phyloP scores from a whole-genome alignment of 176 grass and related monocot genomes.

The Dactylis glomerata region DNA sequence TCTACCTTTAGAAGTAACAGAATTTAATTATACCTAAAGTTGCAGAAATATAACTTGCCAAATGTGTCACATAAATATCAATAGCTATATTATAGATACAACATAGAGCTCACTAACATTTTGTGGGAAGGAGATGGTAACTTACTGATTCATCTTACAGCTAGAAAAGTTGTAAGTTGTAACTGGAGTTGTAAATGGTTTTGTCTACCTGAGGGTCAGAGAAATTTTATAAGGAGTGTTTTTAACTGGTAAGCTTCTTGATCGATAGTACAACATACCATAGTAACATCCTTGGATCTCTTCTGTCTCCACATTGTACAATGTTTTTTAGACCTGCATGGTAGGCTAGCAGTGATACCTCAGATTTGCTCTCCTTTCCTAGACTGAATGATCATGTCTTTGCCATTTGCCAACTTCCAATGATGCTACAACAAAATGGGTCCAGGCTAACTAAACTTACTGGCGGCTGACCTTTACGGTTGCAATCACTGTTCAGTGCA shows the following conservation, averaged over 20 bases:
- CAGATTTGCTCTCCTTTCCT: conserved; percentile 37
- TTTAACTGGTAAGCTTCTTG: conserved; percentile 19
- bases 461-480: conserved; percentile 57
- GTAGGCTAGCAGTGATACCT: neutral
- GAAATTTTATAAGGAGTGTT: too few relatives aligned
- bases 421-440: conserved; percentile 37
- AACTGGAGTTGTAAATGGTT: conserved; percentile 54
- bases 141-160: conserved; percentile 46
- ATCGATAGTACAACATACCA: too few relatives aligned
- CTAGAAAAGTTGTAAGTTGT: conserved; percentile 52
- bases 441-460: conserved; percentile 33
- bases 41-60: too few relatives aligned
- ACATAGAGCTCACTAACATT: conserved; percentile 59
- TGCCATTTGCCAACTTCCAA: conserved; percentile 35
- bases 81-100: conserved; percentile 42
- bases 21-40: too few relatives aligned
- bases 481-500: too few relatives aligned
- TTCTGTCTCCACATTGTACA: conserved; percentile 23
- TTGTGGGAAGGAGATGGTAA: conserved; percentile 55
- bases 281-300: conserved; percentile 26
- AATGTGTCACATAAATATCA: conserved; percentile 56
- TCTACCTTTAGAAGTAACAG: too few relatives aligned
- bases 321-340: neutral
- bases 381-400: conserved; percentile 37
- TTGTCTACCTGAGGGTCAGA: conserved; percentile 43